Percentiles rank a stretch among this genome's conserved stretches.
phyloP scores from a whole-genome alignment of 2,329 filamentous ascomycete genomes.

The Elsinoe fawcettii region DNA sequence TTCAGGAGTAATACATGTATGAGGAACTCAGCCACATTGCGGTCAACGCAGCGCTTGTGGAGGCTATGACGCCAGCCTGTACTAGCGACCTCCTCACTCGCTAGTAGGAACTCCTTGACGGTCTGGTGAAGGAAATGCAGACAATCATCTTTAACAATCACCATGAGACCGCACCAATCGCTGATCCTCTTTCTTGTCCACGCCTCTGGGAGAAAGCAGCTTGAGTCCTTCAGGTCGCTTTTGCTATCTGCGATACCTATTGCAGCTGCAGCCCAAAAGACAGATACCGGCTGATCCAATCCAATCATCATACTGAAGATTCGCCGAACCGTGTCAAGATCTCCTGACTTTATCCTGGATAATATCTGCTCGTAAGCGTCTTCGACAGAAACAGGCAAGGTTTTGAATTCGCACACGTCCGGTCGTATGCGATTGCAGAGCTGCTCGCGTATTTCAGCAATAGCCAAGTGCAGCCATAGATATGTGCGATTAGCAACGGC shows the following conservation, averaged over 20 bases:
- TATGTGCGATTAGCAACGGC: constrained; percentile 4
- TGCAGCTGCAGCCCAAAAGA: too few species aligned
- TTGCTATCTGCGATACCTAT: not conserved
- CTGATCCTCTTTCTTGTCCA: constrained; percentile 20
- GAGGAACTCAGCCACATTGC: too few species aligned
- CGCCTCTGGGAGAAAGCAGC: not conserved
- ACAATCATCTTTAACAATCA: not conserved
- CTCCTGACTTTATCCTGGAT: not conserved
- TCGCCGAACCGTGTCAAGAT: not conserved
- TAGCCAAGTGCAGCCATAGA: constrained; percentile 8
- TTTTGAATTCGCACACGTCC: not conserved
- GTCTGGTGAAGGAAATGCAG: constrained; percentile 12
- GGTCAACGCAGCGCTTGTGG: constrained; percentile 19
- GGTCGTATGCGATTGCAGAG: not conserved
- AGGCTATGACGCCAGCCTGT: constrained; percentile 40
- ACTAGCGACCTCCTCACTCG: constrained; percentile 36
- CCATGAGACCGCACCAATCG: not conserved
- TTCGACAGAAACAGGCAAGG: not conserved
- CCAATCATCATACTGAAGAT: not conserved
- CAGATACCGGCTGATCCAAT: not conserved
- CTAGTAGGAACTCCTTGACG: not conserved
- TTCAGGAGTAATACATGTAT: too few species aligned
- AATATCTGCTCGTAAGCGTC: not conserved
- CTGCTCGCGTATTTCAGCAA: not conserved
- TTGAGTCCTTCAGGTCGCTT: not conserved